A percentile compares a stretch with the other conserved stretches of the same genome.
Conservation (phyloP, 352 stramenopile genomes). For the Blastocystis sp. region DNA sequence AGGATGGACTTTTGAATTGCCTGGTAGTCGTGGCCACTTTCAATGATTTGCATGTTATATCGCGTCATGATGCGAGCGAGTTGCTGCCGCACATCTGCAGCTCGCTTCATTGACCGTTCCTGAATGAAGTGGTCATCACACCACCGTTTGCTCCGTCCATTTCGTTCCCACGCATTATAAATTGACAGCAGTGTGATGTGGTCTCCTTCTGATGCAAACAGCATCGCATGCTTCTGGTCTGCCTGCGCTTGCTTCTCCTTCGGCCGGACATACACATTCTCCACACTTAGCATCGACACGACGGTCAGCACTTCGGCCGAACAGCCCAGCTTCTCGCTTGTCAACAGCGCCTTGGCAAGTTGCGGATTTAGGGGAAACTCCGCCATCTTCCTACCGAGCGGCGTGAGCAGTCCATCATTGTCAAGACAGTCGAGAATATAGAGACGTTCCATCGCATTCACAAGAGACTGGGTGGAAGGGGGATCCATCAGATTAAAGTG, state of each 20-base stretch:
- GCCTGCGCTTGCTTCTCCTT: slow-evolving; percentile 96
- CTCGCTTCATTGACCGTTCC: slow-evolving; percentile 85
- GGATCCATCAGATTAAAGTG: slow-evolving; percentile 99
- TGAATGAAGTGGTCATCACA: slow-evolving; percentile 99
- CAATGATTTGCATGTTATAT: slow-evolving; percentile 17
- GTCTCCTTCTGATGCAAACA: slow-evolving; percentile 95
- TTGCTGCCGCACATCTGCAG: slow-evolving; percentile 97
- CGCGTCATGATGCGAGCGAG: slow-evolving; percentile 92
- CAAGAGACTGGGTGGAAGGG: slow-evolving; percentile 88
- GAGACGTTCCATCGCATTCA: slow-evolving; percentile 92
- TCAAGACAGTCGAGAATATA: slow-evolving; percentile 92
- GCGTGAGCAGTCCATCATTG: slow-evolving; percentile 86
- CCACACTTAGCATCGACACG: slow-evolving; percentile 93
- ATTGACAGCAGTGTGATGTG: slow-evolving; percentile 93
- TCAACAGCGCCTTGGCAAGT: slow-evolving; percentile 95
- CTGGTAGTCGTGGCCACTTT: slow-evolving; percentile 75
- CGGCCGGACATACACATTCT: slow-evolving; percentile 95
- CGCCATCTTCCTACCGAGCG: slow-evolving; percentile 95
- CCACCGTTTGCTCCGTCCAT: slow-evolving; percentile 95
- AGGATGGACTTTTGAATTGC: slow-evolving; percentile 94
- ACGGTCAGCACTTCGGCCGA: slow-evolving; percentile 98
- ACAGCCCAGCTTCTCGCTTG: slow-evolving; percentile 91
- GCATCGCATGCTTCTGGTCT: slow-evolving; percentile 98
- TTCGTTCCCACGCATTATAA: slow-evolving; percentile 95
- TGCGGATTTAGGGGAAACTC: slow-evolving; percentile 98